Evolutionary conservation across 768 basidiomycete species (phyloP), one percentile per base, ranked within the genome.

Genomic region (Pholiota conissans): DNA sequence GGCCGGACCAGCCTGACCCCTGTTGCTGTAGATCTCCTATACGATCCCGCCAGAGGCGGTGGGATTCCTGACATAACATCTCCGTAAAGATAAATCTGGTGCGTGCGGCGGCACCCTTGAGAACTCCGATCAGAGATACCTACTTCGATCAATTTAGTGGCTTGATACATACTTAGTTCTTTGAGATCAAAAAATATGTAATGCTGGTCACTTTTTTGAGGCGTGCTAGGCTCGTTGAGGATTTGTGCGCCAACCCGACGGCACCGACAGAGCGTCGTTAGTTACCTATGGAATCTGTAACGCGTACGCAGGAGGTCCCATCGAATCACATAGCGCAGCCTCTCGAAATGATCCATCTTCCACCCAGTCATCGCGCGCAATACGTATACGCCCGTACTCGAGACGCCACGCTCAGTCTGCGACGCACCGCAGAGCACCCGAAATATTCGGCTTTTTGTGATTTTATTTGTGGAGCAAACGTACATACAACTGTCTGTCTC

Each of bases 111-210:
- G 47, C 39, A 29, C 24, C 56, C 52, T 62, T 55, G 55, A 49
- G 54, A 60, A 61, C 35, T 64, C 61, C 63, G 63, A 64, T 61
- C 63, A 58, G 18, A 54, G 35, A 40, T 49, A 45, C 57, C n/a
- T 53, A 52, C 61, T 55, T 63, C 55, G 61, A 59, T 62, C 61
- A 57, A 45, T 62, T 57, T 47, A 53, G 59, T 57, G 27, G 45
- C 35, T 35, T 60, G 51, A 49, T 49, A 39, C n/a, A n/a, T n/a
- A n/a, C n/a, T n/a, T n/a, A n/a, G n/a, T n/a, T 39, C 20, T n/a
- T 39, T 39, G 37, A 8, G n/a, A 39, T 39, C 37, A 39, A 39
- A 39, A 3, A 39, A 39, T 39, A 50, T 57, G 37, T 50, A 29
- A 40, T 29, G 32, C 49, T 48, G n/a, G 29, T 45, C n/a, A 20